Percentiles rank a stretch among this genome's conserved stretches.
Conservation (phyloP, 441 rosid species). For the Populus hybrid region DNA sequence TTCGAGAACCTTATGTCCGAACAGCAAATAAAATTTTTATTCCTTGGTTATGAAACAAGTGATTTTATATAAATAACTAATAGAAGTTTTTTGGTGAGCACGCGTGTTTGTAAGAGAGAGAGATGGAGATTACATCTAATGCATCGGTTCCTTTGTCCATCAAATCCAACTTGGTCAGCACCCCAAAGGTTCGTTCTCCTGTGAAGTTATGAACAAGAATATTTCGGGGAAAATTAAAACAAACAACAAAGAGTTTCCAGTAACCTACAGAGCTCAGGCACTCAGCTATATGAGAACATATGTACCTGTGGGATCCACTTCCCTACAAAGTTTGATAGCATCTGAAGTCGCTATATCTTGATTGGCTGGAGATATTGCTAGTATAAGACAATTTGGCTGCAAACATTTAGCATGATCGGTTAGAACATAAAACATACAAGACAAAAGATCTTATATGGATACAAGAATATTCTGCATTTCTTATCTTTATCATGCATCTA, state of each 20-base stretch:
- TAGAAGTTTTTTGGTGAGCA: too few species aligned
- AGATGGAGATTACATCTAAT: conserved; percentile 48
- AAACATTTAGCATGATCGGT: conserved; percentile 9
- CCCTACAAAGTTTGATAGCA: conserved; percentile 91
- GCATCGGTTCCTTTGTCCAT: conserved; percentile 97
- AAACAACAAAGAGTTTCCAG: conserved; percentile 5
- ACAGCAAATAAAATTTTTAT: conserved; percentile 5
- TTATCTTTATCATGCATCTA: not conserved
- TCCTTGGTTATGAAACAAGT: not conserved
- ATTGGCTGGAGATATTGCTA: conserved; percentile 34
- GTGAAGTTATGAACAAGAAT: not conserved
- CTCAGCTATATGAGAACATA: not conserved
- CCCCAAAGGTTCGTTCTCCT: conserved; percentile 95
- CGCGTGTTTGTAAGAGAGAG: not conserved
- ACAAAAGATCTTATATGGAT: not conserved
- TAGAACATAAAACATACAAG: not conserved
- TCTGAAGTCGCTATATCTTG: conserved; percentile 97
- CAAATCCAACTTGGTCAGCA: conserved; percentile 82
- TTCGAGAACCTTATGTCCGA: conserved; percentile 69
- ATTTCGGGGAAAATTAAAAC: conserved; percentile 1
- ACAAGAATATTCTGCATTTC: not conserved
- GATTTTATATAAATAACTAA: not conserved
- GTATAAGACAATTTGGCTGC: conserved; percentile 80
- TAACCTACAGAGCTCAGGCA: not conserved
- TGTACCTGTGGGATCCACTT: conserved; percentile 89